Percentiles rank a stretch among this genome's conserved stretches.
Evolutionary conservation across 129 eudicot genomes (phyloP).

Genomic region (Deinandra increscens): DNA sequence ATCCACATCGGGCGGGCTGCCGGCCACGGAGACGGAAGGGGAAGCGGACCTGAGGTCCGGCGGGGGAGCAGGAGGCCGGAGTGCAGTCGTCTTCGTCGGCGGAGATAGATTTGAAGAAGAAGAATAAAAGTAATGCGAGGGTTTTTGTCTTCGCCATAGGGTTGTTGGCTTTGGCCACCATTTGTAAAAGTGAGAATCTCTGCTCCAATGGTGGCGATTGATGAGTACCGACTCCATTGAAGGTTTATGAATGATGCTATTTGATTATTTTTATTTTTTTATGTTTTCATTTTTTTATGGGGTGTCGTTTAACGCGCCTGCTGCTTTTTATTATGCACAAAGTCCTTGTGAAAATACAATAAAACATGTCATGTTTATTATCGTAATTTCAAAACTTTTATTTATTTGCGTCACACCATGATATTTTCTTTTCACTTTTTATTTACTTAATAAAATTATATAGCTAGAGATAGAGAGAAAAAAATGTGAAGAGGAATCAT

Average conservation of each 20-base stretch:
- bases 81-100: slow-evolving; percentile 27
- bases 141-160: slow-evolving; percentile 16
- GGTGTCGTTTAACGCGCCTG: too few species aligned
- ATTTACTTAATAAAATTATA: too few species aligned
- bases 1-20: slow-evolving; percentile 57
- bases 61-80: slow-evolving; percentile 36
- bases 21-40: slow-evolving; percentile 57
- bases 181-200: slow-evolving; percentile 21
- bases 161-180: slow-evolving; percentile 25
- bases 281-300: too few species aligned
- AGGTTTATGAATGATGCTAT: neutral
- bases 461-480: too few species aligned
- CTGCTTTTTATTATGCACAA: too few species aligned
- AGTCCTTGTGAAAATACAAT: too few species aligned
- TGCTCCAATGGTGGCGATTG: slow-evolving; percentile 25
- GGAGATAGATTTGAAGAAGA: slow-evolving; percentile 20
- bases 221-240: slow-evolving; percentile 21
- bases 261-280: too few species aligned
- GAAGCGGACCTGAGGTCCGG: slow-evolving; percentile 59
- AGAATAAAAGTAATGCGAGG: slow-evolving; percentile 12
- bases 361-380: too few species aligned
- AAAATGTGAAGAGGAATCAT: too few species aligned
- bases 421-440: too few species aligned
- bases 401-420: too few species aligned
- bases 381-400: too few species aligned